Conservation (phyloP, 1,139 yeast species). For the Saccharomyces pastorianus region DNA sequence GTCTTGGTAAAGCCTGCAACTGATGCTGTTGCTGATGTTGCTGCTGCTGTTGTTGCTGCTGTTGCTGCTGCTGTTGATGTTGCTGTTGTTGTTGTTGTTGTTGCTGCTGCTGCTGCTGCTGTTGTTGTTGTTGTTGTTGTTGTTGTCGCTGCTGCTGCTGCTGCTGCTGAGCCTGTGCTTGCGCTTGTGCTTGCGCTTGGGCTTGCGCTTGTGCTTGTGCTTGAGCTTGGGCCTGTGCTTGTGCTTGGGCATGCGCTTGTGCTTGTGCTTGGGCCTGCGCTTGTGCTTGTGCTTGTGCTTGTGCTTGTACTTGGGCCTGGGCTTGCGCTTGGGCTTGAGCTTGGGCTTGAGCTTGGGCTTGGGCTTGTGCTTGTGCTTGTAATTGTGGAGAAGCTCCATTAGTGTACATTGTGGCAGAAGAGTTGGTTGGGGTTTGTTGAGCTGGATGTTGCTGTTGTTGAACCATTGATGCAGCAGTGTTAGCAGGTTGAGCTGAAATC, state of each 20-base stretch:
- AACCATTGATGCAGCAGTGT: not conserved
- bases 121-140: no score
- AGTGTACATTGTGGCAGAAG: constrained; percentile 4
- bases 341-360: constrained; percentile 9
- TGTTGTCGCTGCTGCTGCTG: no score
- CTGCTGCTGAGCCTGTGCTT: not conserved
- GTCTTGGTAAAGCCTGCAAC: constrained; percentile 4
- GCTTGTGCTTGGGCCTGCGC: constrained; percentile 17
- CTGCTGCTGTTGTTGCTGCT: constrained; percentile 8
- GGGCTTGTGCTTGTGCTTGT: constrained; percentile 13
- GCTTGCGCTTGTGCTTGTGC: constrained; percentile 8
- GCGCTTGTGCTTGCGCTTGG: constrained; percentile 5
- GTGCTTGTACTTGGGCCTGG: constrained; percentile 3
- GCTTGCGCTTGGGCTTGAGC: constrained; percentile 5
- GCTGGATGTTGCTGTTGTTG: constrained; percentile 15
- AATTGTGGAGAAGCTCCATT: constrained; percentile 13
- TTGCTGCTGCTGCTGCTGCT: constrained; percentile 6
- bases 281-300: constrained; percentile 14
- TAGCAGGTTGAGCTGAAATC: constrained; percentile 7
- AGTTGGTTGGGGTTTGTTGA: constrained; percentile 12
- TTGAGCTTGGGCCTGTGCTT: constrained; percentile 11
- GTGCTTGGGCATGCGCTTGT: constrained; percentile 22
- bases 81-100: constrained; percentile 5
- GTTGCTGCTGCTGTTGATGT: constrained; percentile 9
- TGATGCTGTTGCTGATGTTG: constrained; percentile 17